These are phyloP conservation scores for Saccharomycopsis sp. DNA, from an alignment of 805 yeast species.

Conservation along the genomic window DNA sequence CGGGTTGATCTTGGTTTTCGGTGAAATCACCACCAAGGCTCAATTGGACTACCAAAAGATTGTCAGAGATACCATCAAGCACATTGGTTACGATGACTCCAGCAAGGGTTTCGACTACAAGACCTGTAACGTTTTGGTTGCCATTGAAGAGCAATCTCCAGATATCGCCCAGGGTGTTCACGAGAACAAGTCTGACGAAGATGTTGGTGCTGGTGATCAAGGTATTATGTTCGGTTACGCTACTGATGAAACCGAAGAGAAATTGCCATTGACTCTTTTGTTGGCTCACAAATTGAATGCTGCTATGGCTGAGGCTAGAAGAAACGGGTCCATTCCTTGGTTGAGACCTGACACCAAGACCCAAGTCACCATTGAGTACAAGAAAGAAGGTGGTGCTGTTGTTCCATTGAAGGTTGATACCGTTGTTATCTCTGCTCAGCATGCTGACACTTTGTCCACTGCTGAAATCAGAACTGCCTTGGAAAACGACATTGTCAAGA, in stretches of 20 bases:
- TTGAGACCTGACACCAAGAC: constrained; percentile 99
- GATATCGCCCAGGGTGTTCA: constrained; percentile 99
- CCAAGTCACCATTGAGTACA: constrained; percentile 97
- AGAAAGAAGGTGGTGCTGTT: constrained; percentile 90
- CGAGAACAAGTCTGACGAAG: constrained; percentile 89
- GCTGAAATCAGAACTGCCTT: constrained; percentile 83
- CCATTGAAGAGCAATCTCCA: constrained; percentile 98
- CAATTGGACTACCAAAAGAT: constrained; percentile 92
- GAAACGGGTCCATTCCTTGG: constrained; percentile 92
- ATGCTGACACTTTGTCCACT: constrained; percentile 91
- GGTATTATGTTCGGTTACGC: constrained; percentile 99
- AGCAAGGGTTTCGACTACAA: constrained; percentile 98
- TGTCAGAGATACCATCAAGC: constrained; percentile 96
- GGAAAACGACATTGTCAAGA: constrained; percentile 73
- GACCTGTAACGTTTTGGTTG: constrained; percentile 97
- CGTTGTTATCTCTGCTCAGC: constrained; percentile 95
- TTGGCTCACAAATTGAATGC: constrained; percentile 94
- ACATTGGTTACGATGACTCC: constrained; percentile 94
- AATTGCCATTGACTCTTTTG: constrained; percentile 88
- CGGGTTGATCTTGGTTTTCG: constrained; percentile 98
- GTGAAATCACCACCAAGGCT: constrained; percentile 98
- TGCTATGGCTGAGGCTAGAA: constrained; percentile 95
- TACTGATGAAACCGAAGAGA: constrained; percentile 97
- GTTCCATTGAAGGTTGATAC: constrained; percentile 96
- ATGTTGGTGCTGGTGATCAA: constrained; percentile 99